A percentile compares a stretch with the other conserved stretches of the same genome.
Evolutionary conservation across 2,329 filamentous ascomycete genomes (phyloP).

Genomic region (Colletotrichum graminicola): DNA sequence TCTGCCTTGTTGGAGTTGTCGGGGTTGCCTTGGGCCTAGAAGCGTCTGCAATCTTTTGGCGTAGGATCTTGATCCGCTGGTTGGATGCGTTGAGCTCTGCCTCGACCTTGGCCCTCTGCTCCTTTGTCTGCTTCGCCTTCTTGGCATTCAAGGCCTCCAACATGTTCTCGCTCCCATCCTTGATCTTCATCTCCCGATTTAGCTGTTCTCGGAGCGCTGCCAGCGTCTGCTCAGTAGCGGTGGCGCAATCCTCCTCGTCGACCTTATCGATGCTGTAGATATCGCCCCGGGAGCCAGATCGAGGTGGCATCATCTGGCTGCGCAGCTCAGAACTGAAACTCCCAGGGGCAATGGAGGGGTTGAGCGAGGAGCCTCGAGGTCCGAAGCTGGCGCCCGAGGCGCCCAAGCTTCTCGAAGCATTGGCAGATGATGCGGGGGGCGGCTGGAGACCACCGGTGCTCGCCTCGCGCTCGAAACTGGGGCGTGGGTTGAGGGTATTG

Average conservation of each 20-base stretch:
- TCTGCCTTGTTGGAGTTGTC: slow-evolving; percentile 65
- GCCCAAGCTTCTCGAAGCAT: slow-evolving; percentile 59
- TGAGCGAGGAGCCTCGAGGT: slow-evolving; percentile 76
- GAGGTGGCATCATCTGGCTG: slow-evolving; percentile 75
- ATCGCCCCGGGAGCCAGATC: slow-evolving; percentile 71
- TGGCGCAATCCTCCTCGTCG: slow-evolving; percentile 71
- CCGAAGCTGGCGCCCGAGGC: slow-evolving; percentile 72
- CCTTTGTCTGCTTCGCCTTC: slow-evolving; percentile 94
- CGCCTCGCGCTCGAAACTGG: slow-evolving; percentile 69
- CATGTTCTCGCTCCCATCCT: slow-evolving; percentile 97
- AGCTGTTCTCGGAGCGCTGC: slow-evolving; percentile 84
- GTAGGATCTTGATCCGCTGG: slow-evolving; percentile 72
- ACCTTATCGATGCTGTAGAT: slow-evolving; percentile 66
- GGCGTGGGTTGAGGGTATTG: slow-evolving; percentile 52
- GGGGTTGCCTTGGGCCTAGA: slow-evolving; percentile 63
- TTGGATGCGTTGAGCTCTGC: slow-evolving; percentile 93
- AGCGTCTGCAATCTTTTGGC: slow-evolving; percentile 70
- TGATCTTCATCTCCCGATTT: slow-evolving; percentile 97
- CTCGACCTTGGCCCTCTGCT: slow-evolving; percentile 83
- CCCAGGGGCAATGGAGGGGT: slow-evolving; percentile 78
- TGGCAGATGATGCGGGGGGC: slow-evolving; percentile 46
- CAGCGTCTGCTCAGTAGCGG: slow-evolving; percentile 78
- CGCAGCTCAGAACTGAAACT: slow-evolving; percentile 93
- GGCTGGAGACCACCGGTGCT: slow-evolving; percentile 60
- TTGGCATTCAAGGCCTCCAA: slow-evolving; percentile 94